Conservation (phyloP, 225 moss, liverwort and hornwort genomes). For the Sphagnum tenellum region DNA sequence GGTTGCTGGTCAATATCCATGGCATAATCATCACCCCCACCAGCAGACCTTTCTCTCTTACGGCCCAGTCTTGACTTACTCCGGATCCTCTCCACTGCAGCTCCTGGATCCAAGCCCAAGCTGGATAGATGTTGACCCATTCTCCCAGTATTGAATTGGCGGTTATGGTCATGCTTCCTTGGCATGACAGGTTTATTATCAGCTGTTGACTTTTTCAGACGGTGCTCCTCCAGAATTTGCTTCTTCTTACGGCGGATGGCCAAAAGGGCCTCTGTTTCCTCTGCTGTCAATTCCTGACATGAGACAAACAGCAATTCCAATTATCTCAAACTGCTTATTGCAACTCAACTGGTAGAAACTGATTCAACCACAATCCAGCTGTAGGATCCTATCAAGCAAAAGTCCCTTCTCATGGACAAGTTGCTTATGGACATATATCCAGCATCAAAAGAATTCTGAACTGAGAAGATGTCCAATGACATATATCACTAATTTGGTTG, state of each 20-base stretch:
- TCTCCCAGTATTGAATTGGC: conserved; percentile 63
- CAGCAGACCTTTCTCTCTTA: conserved; percentile 83
- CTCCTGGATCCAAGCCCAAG: conserved; percentile 80
- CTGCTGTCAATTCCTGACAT: conserved; percentile 48
- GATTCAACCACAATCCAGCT: too few species aligned
- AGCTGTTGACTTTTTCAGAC: conserved; percentile 80
- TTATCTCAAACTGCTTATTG: too few species aligned
- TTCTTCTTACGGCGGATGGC: conserved; percentile 94
- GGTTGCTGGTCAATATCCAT: conserved; percentile 92
- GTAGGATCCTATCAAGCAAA: too few species aligned
- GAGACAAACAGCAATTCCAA: too few species aligned
- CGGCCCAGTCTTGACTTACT: conserved; percentile 68
- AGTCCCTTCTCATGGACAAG: too few species aligned
- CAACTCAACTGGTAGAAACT: too few species aligned
- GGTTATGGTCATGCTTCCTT: conserved; percentile 69
- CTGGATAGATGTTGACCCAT: conserved; percentile 92
- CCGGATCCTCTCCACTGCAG: conserved; percentile 68
- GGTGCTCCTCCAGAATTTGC: conserved; percentile 72
- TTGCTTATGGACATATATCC: too few species aligned
- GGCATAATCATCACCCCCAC: conserved; percentile 32
- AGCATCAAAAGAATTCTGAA: too few species aligned
- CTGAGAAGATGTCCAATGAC: too few species aligned
- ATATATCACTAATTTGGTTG: too few species aligned
- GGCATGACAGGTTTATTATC: conserved; percentile 91
- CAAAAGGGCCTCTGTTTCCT: conserved; percentile 76